Evolutionary conservation across 306 rosid species (phyloP).

Genomic region (Rosa multiflora): DNA sequence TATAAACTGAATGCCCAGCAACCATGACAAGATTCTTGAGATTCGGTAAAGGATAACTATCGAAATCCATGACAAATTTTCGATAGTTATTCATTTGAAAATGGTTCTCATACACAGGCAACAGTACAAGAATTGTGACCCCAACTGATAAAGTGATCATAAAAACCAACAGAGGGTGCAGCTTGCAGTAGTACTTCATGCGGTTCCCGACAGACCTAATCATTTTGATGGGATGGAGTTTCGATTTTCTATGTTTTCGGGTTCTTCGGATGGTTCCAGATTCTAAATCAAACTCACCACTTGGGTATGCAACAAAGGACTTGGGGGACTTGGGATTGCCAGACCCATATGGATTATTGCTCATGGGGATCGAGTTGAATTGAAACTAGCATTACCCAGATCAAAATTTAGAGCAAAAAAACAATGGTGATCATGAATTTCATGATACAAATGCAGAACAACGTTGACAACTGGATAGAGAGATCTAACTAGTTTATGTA

Average conservation of each 20-base stretch:
- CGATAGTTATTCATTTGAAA: constrained; percentile 25
- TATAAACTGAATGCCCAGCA: constrained; percentile 91
- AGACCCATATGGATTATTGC: constrained; percentile 52
- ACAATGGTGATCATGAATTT: not conserved
- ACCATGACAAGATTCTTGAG: constrained; percentile 87
- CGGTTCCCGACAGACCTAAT: constrained; percentile 56
- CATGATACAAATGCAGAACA: not conserved
- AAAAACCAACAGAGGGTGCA: constrained; percentile 55
- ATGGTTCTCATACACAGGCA: constrained; percentile 50
- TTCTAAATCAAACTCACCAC: constrained; percentile 71
- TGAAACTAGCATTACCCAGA: constrained; percentile 26
- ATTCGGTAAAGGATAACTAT: constrained; percentile 55
- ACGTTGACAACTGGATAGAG: not conserved
- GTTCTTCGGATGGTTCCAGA: constrained; percentile 54
- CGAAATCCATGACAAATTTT: constrained; percentile 28
- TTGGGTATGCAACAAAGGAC: constrained; percentile 59
- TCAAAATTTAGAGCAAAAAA: not conserved
- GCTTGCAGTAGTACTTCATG: constrained; percentile 51
- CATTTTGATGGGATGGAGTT: constrained; percentile 52
- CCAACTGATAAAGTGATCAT: constrained; percentile 50
- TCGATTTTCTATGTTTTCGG: constrained; percentile 50
- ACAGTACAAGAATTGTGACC: constrained; percentile 43
- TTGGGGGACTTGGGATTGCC: constrained; percentile 59
- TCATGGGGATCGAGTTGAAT: constrained; percentile 26
- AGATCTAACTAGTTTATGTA: not conserved